phyloP scores from a whole-genome alignment of 176 grass and related monocot genomes.

The Carex cristatella region DNA sequence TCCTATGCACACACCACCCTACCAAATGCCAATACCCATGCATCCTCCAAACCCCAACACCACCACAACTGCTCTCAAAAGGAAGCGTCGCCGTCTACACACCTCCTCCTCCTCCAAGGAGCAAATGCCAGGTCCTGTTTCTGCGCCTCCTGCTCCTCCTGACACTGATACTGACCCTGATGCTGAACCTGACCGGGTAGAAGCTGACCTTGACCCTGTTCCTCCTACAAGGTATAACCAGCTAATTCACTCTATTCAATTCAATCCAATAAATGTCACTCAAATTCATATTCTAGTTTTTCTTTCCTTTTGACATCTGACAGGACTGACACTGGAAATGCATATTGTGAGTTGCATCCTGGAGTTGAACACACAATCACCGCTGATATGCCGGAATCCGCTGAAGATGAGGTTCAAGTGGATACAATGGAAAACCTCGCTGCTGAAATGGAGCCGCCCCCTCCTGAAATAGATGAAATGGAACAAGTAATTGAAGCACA shows the following conservation, averaged over 20 bases:
- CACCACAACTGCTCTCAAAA: not conserved
- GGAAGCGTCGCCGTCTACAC: not conserved
- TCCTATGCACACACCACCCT: not conserved
- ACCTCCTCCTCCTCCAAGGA: not conserved
- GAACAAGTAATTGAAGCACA: not conserved
- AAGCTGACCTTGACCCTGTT: not conserved
- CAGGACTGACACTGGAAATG: not conserved
- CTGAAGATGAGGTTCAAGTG: slow-evolving; percentile 13
- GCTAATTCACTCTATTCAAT: not conserved
- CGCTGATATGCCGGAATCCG: not conserved
- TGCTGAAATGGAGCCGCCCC: slow-evolving; percentile 1
- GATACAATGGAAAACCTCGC: slow-evolving; percentile 5
- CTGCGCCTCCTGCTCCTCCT: too few relatives aligned
- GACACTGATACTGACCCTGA: not conserved
- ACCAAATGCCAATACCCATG: not conserved
- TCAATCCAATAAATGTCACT: not conserved
- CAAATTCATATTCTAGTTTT: not conserved
- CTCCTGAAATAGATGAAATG: not conserved
- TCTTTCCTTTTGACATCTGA: not conserved
- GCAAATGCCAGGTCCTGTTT: not conserved
- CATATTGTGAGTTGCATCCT: slow-evolving; percentile 3
- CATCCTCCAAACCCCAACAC: slow-evolving; percentile 7
- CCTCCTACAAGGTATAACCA: slow-evolving; percentile 19
- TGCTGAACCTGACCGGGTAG: not conserved
- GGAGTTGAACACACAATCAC: slow-evolving; percentile 1